phyloP scores from a whole-genome alignment of 1,139 yeast genomes.

The Yamadazyma trypodendri region DNA sequence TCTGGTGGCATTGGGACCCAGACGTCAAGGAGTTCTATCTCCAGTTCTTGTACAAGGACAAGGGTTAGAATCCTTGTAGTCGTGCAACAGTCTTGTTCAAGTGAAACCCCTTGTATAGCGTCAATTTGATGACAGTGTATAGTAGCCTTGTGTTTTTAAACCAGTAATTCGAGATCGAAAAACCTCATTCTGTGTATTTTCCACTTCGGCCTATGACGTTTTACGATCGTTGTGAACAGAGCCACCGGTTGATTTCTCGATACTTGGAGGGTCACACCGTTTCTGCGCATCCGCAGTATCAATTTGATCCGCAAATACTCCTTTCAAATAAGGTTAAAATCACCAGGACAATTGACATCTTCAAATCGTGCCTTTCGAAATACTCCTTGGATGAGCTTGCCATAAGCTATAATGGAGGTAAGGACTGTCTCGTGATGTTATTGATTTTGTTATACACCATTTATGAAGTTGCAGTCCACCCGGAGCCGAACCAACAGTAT shows the following conservation, averaged over 20 bases:
- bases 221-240: constrained; percentile 29
- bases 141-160: too few species aligned
- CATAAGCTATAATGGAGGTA: constrained; percentile 85
- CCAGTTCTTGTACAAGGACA: constrained; percentile 56
- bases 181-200: not conserved
- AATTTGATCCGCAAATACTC: constrained; percentile 23
- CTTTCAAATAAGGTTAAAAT: constrained; percentile 31
- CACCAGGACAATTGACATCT: constrained; percentile 26
- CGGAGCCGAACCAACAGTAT: not conserved
- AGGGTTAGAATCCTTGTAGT: too few species aligned
- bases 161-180: not conserved
- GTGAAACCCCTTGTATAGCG: too few species aligned
- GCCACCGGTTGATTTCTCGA: constrained; percentile 31
- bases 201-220: constrained; percentile 11
- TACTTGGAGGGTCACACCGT: constrained; percentile 33
- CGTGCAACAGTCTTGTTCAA: too few species aligned
- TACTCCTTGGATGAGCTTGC: constrained; percentile 57
- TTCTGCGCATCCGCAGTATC: constrained; percentile 17
- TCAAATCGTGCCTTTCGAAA: constrained; percentile 29
- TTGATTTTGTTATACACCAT: constrained; percentile 62
- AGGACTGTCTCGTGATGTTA: constrained; percentile 84
- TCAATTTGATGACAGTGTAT: too few species aligned
- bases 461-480: constrained; percentile 19
- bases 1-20: constrained; percentile 71
- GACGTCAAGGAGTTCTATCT: constrained; percentile 68